Evolutionary conservation across 345 rosid genomes (phyloP).

Genomic region (Camelina sativa): DNA sequence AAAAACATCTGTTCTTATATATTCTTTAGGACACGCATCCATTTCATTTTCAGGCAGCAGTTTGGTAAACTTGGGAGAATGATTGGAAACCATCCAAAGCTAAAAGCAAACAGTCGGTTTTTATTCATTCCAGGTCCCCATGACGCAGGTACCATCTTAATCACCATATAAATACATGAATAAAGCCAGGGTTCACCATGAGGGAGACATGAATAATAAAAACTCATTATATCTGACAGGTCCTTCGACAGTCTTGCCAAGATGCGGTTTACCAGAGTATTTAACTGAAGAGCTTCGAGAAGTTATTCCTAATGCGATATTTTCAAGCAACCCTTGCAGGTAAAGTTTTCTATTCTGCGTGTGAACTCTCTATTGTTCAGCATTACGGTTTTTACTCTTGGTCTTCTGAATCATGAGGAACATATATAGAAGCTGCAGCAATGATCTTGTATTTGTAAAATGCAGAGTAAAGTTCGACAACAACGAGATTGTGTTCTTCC

Average conservation of each 20-base stretch:
- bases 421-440: neutral
- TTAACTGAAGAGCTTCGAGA: conserved; percentile 72
- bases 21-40: neutral
- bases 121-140: conserved; percentile 86
- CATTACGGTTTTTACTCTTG: neutral
- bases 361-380: neutral
- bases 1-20: neutral
- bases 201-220: conserved; percentile 26
- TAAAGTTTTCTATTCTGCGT: conserved; percentile 30
- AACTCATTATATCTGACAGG: conserved; percentile 54
- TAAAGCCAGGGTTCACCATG: neutral
- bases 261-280: conserved; percentile 76
- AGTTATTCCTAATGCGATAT: conserved; percentile 72
- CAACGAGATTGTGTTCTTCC: conserved; percentile 85
- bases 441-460: conserved; percentile 27
- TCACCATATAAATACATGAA: neutral
- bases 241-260: conserved; percentile 78
- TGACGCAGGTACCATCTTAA: conserved; percentile 67
- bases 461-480: conserved; percentile 80
- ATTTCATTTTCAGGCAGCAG: conserved; percentile 53
- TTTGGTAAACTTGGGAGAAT: conserved; percentile 79
- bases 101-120: conserved; percentile 73
- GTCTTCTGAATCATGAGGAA: conserved; percentile 3
- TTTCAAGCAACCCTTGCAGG: conserved; percentile 97
- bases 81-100: conserved; percentile 73